Conservation (phyloP, 305 asterid species). For the Rubia peregrina region DNA sequence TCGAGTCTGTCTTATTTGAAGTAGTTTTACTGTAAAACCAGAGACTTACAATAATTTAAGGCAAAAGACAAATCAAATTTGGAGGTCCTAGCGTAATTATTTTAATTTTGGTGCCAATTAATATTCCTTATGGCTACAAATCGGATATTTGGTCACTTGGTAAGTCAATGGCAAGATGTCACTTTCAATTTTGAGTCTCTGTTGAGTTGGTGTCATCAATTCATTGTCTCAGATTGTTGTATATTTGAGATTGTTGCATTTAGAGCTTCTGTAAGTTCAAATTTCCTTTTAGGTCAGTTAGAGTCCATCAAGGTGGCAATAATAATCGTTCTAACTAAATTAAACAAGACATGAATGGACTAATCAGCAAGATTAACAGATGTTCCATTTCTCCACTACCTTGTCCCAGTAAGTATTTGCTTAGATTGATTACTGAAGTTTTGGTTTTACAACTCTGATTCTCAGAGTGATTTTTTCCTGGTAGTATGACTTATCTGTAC, state of each 20-base stretch:
- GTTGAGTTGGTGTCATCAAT: constrained; percentile 11
- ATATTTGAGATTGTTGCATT: constrained; percentile 91
- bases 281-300: neutral
- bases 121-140: constrained; percentile 77
- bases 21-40: no score
- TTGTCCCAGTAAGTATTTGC: constrained; percentile 58
- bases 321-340: constrained; percentile 14
- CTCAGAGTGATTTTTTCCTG: neutral
- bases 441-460: neutral
- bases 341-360: constrained; percentile 77
- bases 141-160: constrained; percentile 99
- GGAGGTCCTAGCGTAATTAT: no score
- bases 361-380: constrained; percentile 82
- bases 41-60: no score
- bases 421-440: constrained; percentile 2
- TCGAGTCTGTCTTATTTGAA: no score
- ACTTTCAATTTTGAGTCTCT: neutral
- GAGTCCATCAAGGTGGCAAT: constrained; percentile 6
- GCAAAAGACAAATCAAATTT: no score
- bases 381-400: constrained; percentile 71
- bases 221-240: constrained; percentile 56
- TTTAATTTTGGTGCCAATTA: no score
- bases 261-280: constrained; percentile 74
- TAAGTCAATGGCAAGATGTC: constrained; percentile 20
- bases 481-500: neutral